phyloP scores from a whole-genome alignment of 257 asterid genomes.

The Solanum paucissectum region DNA sequence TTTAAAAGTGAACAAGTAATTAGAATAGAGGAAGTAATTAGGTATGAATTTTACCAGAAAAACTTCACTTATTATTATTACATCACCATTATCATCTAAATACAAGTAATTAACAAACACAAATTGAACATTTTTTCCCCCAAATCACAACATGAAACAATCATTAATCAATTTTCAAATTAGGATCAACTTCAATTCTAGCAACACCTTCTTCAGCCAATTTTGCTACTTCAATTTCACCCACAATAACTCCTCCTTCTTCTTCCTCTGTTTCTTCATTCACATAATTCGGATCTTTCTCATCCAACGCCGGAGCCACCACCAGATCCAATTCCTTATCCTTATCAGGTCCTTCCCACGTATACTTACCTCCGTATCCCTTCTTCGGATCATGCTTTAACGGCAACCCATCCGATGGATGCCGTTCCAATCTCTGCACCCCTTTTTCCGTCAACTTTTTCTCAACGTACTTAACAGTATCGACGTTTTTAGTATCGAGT shows the following conservation, averaged over 20 bases:
- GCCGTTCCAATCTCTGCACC: slow-evolving; percentile 53
- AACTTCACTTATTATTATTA: neutral
- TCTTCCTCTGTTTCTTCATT: slow-evolving; percentile 4
- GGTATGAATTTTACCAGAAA: no score
- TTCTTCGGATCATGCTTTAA: slow-evolving; percentile 60
- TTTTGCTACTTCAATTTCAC: slow-evolving; percentile 47
- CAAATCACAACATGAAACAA: neutral
- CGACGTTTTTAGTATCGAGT: slow-evolving; percentile 24
- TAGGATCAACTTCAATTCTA: slow-evolving; percentile 38
- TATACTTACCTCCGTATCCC: slow-evolving; percentile 71
- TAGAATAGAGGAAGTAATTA: no score
- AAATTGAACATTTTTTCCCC: neutral
- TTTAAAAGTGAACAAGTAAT: no score
- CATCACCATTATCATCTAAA: neutral
- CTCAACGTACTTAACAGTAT: slow-evolving; percentile 37
- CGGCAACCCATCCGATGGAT: slow-evolving; percentile 68
- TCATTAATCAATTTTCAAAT: slow-evolving; percentile 11
- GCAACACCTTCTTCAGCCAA: slow-evolving; percentile 44
- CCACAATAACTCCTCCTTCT: slow-evolving; percentile 17
- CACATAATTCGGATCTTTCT: slow-evolving; percentile 52
- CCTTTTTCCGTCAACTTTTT: slow-evolving; percentile 41
- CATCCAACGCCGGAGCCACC: slow-evolving; percentile 39
- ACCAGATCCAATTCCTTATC: slow-evolving; percentile 30
- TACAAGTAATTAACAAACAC: neutral
- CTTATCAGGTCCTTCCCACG: slow-evolving; percentile 65